Evolutionary conservation across 2,329 filamentous ascomycete genomes (phyloP).

Genomic region (Ophioceras dolichostomum): DNA sequence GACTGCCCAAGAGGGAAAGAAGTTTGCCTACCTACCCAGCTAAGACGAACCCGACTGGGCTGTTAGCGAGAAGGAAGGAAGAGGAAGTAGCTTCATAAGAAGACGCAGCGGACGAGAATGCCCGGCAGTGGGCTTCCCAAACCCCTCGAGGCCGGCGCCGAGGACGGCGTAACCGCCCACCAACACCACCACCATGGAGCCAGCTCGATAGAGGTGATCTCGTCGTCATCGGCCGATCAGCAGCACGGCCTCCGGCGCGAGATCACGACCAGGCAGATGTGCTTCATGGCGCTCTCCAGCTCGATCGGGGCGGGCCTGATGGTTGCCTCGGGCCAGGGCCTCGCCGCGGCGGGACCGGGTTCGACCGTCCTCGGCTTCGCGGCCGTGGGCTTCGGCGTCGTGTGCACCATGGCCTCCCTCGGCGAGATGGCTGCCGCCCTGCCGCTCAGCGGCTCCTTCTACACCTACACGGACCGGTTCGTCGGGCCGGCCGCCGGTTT

Average conservation of each 20-base stretch:
- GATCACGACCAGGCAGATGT: slow-evolving; percentile 54
- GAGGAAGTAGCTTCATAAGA: no score
- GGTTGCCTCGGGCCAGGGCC: slow-evolving; percentile 57
- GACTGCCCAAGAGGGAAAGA: no score
- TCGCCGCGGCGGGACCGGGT: slow-evolving; percentile 57
- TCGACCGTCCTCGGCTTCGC: slow-evolving; percentile 62
- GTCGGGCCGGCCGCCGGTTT: slow-evolving; percentile 58
- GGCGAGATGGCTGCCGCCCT: slow-evolving; percentile 65
- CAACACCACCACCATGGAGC: no score
- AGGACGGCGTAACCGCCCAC: no score
- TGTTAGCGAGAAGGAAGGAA: no score
- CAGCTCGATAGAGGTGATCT: no score
- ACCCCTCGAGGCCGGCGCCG: no score
- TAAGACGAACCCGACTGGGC: no score
- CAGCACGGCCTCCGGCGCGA: slow-evolving; percentile 55
- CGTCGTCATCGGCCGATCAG: slow-evolving; percentile 42
- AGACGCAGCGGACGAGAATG: no score
- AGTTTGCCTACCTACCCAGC: no score
- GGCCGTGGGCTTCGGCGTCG: slow-evolving; percentile 57
- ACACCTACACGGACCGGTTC: slow-evolving; percentile 55
- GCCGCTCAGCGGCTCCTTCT: slow-evolving; percentile 58
- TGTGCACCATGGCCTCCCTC: slow-evolving; percentile 57
- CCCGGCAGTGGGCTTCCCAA: no score
- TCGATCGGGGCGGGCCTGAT: slow-evolving; percentile 60
- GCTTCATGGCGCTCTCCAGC: slow-evolving; percentile 51